Evolutionary conservation across 1,284 basidiomycete genomes (phyloP), one percentile per base, ranked within the genome.

Genomic region (Polyporus tsugae): DNA sequence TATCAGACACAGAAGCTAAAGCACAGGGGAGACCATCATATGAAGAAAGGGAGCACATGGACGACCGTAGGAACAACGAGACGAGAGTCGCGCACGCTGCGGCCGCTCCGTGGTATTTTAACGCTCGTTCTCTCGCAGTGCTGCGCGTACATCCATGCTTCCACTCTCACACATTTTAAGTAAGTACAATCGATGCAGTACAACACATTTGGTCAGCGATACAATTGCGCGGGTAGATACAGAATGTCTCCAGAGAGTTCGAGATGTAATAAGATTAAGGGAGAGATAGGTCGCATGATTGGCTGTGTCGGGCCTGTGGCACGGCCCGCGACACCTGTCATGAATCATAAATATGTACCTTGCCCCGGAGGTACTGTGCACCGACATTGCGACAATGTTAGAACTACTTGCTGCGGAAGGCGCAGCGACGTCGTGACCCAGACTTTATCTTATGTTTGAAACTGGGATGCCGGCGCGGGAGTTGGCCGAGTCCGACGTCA

Each of bases 401-500:
- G 44, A 46, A 46, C 44, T 46, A 6, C 17, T 22, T 52, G 13
- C 46, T 52, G 15, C 52, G 52, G 52, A 55, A 17, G 11, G 33
- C 52, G 13, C 52, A 17, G 17, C 25, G 52, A 35, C 33, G 25
- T 25, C 52, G 25, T 19, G 29, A 7, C 0, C 52, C 52, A 53
- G 6, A 13, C 52, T 29, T 55, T 35, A 42, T 57, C 55, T 46
- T 53, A 64, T 22, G 36, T 49, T 72, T 58, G 70, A 72, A 10
- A 77, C 66, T 38, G 71, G 59, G 6, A 72, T 42, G n/a, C 70
- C 74, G 11, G 69, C 64, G 15, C 64, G 55, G 38, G 72, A 74
- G 19, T 68, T 71, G 55, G 68, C 68, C 53, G 74, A 61, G 60
- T 78, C 75, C 57, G 78, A 76, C 15, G 78, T 77, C 38, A 79